A percentile compares a stretch with the other conserved stretches of the same genome.
phyloP scores from a whole-genome alignment of 441 rosid species.

The Gossypium aridum region DNA sequence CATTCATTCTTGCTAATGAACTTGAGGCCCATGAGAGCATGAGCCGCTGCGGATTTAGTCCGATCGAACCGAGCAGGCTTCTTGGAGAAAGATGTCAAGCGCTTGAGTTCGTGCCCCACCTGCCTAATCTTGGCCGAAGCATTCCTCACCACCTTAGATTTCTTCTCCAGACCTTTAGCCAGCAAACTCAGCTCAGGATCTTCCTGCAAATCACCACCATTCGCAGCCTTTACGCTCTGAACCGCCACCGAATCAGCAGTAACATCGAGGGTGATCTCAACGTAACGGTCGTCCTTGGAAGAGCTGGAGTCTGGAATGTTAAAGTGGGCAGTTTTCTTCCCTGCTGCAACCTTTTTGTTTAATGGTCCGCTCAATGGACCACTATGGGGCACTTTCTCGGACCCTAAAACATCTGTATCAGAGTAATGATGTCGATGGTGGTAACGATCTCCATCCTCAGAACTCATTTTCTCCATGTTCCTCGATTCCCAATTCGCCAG shows the following conservation, averaged over 20 bases:
- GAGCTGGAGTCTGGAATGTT: constrained; percentile 18
- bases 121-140: constrained; percentile 32
- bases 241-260: constrained; percentile 36
- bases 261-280: constrained; percentile 45
- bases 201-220: constrained; percentile 15
- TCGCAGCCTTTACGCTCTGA: constrained; percentile 29
- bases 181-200: constrained; percentile 31
- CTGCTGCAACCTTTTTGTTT: constrained; percentile 17
- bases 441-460: constrained; percentile 25
- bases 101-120: constrained; percentile 33
- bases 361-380: constrained; percentile 40
- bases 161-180: constrained; percentile 25
- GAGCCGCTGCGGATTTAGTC: constrained; percentile 36
- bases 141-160: constrained; percentile 16
- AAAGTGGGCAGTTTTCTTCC: constrained; percentile 22
- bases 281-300: constrained; percentile 21
- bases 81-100: constrained; percentile 31
- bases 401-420: constrained; percentile 22
- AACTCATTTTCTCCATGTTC: constrained; percentile 10
- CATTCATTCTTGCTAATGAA: constrained; percentile 41
- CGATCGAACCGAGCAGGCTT: constrained; percentile 30
- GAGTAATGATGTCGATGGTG: constrained; percentile 22
- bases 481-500: neutral
- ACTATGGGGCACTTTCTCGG: constrained; percentile 22
- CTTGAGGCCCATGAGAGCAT: constrained; percentile 42